Conservation (phyloP, 345 rosid genomes). For the Geranium brycei region DNA sequence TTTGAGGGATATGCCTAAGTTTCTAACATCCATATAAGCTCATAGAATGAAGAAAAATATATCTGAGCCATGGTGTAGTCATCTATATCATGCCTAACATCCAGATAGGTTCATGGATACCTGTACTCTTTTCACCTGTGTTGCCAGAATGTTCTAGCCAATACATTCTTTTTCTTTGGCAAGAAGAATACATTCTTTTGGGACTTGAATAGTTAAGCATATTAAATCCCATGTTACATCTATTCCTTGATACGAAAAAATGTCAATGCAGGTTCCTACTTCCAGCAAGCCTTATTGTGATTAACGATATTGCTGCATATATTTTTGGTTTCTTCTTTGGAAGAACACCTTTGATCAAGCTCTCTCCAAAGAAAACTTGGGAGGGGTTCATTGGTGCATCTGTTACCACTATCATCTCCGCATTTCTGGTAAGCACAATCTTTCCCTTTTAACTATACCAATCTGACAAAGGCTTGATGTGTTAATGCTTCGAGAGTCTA, state of each 20-base stretch:
- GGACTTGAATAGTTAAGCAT: not conserved
- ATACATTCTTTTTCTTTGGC: not conserved
- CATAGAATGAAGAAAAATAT: not conserved
- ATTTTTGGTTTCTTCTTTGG: conserved; percentile 94
- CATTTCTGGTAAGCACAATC: conserved; percentile 54
- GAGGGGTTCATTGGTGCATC: conserved; percentile 97
- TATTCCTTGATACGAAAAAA: conserved; percentile 9
- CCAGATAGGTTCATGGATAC: too few species aligned
- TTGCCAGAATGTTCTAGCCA: not conserved
- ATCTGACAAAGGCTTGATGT: too few species aligned
- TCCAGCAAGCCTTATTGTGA: conserved; percentile 83
- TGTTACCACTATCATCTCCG: conserved; percentile 75
- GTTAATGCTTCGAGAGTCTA: too few species aligned
- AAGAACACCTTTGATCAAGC: conserved; percentile 82
- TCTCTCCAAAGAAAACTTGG: conserved; percentile 99
- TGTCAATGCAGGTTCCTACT: conserved; percentile 77
- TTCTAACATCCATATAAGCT: not conserved
- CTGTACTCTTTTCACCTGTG: too few species aligned
- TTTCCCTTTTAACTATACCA: too few species aligned
- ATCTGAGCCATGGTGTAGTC: not conserved
- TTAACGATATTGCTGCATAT: conserved; percentile 87
- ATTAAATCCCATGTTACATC: not conserved
- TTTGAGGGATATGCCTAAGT: not conserved
- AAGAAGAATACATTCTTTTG: not conserved
- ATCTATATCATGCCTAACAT: not conserved